phyloP scores from a whole-genome alignment of 805 yeast genomes.

The Priceomyces medius region DNA sequence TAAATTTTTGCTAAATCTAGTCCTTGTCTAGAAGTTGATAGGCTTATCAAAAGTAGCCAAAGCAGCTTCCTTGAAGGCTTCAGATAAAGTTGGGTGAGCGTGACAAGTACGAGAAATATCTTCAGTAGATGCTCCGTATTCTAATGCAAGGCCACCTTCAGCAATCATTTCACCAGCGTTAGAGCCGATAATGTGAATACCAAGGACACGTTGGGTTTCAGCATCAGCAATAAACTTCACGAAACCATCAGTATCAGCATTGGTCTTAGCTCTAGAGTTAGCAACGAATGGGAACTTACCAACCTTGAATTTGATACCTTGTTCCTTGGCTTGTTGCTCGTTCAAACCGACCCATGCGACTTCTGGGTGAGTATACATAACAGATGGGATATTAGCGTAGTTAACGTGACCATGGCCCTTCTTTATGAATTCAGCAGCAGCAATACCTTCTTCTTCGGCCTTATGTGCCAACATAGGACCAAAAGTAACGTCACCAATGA shows the following conservation, averaged over 20 bases:
- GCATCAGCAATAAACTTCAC: conserved; percentile 95
- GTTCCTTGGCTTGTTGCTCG: conserved; percentile 91
- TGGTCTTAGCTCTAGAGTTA: conserved; percentile 99
- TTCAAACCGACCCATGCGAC: conserved; percentile 99
- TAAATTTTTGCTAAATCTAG: background rate
- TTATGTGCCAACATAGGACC: conserved; percentile 99
- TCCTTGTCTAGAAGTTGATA: conserved; percentile 62
- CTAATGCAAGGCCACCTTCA: conserved; percentile 95
- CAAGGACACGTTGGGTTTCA: conserved; percentile 93
- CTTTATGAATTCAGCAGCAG: conserved; percentile 94
- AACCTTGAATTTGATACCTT: conserved; percentile 85
- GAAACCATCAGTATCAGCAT: conserved; percentile 94
- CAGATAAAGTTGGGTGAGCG: conserved; percentile 97
- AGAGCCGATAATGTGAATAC: conserved; percentile 96
- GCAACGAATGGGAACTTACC: conserved; percentile 99
- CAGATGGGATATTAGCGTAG: conserved; percentile 96
- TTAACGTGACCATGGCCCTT: conserved; percentile 96
- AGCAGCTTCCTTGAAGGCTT: conserved; percentile 98
- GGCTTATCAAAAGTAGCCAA: conserved; percentile 89
- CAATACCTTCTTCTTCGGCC: conserved; percentile 99
- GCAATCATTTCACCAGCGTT: conserved; percentile 99
- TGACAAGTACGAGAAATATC: conserved; percentile 97
- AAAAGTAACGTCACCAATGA: conserved; percentile 96
- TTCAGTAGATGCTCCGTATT: conserved; percentile 98
- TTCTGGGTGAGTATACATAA: conserved; percentile 99